Percentiles rank a stretch among this genome's conserved stretches.
Evolutionary conservation across 1,284 basidiomycete species (phyloP).

Genomic region (Malassezia arunalokei): DNA sequence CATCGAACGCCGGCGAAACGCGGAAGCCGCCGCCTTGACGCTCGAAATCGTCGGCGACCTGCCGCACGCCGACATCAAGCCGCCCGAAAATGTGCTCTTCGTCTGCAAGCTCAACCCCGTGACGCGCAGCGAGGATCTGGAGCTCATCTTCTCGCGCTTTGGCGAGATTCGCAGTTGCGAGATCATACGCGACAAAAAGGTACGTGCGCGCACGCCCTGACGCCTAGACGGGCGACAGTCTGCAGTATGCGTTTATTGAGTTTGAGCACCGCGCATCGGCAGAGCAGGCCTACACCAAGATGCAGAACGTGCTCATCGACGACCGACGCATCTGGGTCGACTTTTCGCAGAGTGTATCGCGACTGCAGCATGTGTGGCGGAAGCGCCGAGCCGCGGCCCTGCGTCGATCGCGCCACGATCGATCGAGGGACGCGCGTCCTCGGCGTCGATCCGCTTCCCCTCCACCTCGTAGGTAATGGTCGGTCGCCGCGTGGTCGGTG

Average conservation of each 20-base stretch:
- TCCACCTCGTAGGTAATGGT: background rate
- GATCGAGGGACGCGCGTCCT: background rate
- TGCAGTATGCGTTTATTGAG: constrained; percentile 98
- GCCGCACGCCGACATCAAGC: constrained; percentile 91
- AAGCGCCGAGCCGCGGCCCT: constrained; percentile 28
- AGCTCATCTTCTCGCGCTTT: constrained; percentile 92
- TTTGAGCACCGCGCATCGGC: constrained; percentile 85
- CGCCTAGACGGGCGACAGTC: constrained; percentile 65
- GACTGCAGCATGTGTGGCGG: constrained; percentile 50
- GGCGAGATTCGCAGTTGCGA: constrained; percentile 93
- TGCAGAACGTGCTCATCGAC: constrained; percentile 99
- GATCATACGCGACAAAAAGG: constrained; percentile 81
- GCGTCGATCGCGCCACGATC: background rate
- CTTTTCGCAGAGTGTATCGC: constrained; percentile 64
- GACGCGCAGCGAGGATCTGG: constrained; percentile 85
- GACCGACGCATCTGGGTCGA: constrained; percentile 98
- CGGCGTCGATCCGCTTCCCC: background rate
- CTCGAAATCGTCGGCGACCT: constrained; percentile 98
- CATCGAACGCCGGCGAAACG: constrained; percentile 64
- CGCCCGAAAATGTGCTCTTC: constrained; percentile 95
- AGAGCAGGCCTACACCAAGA: constrained; percentile 97
- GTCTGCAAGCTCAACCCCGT: constrained; percentile 97
- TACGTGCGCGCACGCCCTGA: constrained; percentile 4
- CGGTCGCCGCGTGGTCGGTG: no score
- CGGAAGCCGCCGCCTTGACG: constrained; percentile 81